Evolutionary conservation across 352 stramenopile genomes (phyloP), one percentile per base, ranked within the genome.

Genomic region (Globisporangium camurandrum): DNA sequence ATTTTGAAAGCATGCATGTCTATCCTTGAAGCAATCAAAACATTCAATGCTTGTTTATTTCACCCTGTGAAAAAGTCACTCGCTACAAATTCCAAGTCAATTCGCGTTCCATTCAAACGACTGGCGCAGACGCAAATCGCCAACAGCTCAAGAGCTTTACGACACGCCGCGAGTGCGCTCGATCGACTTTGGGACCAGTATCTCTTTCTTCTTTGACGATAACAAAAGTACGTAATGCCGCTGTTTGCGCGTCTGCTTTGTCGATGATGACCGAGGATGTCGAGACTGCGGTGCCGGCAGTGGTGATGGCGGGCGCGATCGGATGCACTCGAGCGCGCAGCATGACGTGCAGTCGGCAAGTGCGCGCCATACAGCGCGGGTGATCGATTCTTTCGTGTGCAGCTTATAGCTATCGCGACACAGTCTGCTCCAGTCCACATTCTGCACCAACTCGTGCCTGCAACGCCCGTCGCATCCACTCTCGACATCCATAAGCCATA

Each of bases 201-300:
- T 87, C 75, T 86, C 78, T 86, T 89, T 89, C 78, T 82, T 34
- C 30, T 34, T 34, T 77, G 75, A 74, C 71, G 64, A 87, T 79
- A 82, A 73, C 75, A 86, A 87, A 72, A 89, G 78, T 89, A 82
- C 51, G 78, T 86, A 27, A 22, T 27, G 17, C 9, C 42, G 28
- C 28, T 38, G 54, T 16, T 39, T 46, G 7, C 9, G 20, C 23
- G 11, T 47, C 8, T 47, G 11, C 5, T 19, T 44, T 17, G 17
- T 44, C 9, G 22, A 33, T 33, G 20, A 11, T 48, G 23, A 14
- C 9, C 45, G 6, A 12, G 53, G 16, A 31, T 49, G 39, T 31
- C 27, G 36, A 40, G n/a, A n/a, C n/a, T n/a, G n/a, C n/a, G n/a
- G n/a, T n/a, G n/a, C n/a, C n/a, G n/a, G n/a, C n/a, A n/a, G n/a